These are phyloP conservation scores for Rubroboletus pulcherrimus DNA, from an alignment of 768 basidiomycete species.

Conservation along the genomic window DNA sequence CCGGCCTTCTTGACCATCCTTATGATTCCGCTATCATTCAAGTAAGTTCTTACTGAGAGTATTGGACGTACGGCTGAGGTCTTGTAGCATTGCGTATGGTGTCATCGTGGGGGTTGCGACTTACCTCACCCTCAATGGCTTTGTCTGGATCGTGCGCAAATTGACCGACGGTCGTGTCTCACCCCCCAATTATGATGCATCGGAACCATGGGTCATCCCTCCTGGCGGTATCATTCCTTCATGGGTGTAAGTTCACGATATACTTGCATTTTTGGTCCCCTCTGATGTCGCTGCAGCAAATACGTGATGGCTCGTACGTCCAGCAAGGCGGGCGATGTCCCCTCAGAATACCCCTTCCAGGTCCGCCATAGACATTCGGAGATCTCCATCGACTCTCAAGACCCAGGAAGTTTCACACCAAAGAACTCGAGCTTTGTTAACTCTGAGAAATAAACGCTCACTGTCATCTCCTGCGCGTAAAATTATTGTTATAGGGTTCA, in stretches of 20 bases:
- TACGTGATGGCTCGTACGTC: slow-evolving; percentile 20
- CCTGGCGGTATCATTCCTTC: slow-evolving; percentile 63
- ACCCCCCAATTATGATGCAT: slow-evolving; percentile 59
- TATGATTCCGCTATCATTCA: slow-evolving; percentile 75
- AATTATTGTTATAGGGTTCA: slow-evolving; percentile 5
- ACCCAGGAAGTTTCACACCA: slow-evolving; percentile 22
- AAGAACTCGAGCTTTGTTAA: slow-evolving; percentile 25
- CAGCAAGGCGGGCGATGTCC: background rate
- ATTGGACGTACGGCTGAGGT: background rate
- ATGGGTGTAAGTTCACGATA: slow-evolving; percentile 54
- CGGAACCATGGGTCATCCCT: slow-evolving; percentile 71
- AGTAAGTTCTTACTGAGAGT: slow-evolving; percentile 41
- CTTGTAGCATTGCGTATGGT: slow-evolving; percentile 76
- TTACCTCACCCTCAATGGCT: slow-evolving; percentile 70
- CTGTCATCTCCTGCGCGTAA: background rate
- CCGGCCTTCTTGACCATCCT: slow-evolving; percentile 83
- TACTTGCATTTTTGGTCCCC: background rate
- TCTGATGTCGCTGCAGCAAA: slow-evolving; percentile 20
- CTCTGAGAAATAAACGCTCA: slow-evolving; percentile 24
- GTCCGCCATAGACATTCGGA: slow-evolving; percentile 31
- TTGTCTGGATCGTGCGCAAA: slow-evolving; percentile 55
- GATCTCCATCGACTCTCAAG: slow-evolving; percentile 32
- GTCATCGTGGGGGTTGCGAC: slow-evolving; percentile 76
- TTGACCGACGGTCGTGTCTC: slow-evolving; percentile 54
- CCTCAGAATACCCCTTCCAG: slow-evolving; percentile 29